A percentile compares a stretch with the other conserved stretches of the same genome.
Conservation (phyloP, 208 protist species). For the Trypanosoma brucei region DNA sequence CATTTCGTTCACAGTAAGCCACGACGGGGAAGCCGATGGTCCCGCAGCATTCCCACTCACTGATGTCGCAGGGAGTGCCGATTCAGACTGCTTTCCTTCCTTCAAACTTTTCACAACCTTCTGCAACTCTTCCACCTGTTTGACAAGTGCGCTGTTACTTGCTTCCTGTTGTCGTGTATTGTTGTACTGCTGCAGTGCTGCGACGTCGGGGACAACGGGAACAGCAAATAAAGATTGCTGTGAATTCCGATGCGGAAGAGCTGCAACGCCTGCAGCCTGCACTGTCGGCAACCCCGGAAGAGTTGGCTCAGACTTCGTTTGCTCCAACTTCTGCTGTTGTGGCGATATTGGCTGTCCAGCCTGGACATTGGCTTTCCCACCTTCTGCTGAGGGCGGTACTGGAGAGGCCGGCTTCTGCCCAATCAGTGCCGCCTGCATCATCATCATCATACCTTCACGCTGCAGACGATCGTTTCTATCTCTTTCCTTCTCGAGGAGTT, state of each 20-base stretch:
- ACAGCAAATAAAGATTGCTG: constrained; percentile 29
- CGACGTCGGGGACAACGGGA: constrained; percentile 76
- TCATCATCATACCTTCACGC: constrained; percentile 52
- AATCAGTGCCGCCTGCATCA: constrained; percentile 35
- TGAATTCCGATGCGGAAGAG: neutral
- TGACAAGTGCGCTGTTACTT: constrained; percentile 53
- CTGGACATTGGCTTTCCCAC: neutral
- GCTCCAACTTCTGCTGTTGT: neutral
- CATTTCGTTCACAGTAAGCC: neutral
- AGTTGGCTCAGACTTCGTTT: constrained; percentile 6
- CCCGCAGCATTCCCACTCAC: neutral
- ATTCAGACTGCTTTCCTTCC: constrained; percentile 9
- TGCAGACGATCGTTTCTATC: constrained; percentile 46
- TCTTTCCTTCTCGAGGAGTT: constrained; percentile 38
- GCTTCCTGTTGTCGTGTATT: constrained; percentile 53
- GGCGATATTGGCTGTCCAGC: constrained; percentile 3
- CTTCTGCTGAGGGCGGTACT: neutral
- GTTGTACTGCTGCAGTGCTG: constrained; percentile 71
- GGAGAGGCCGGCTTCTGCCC: neutral
- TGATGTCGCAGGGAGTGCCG: constrained; percentile 1
- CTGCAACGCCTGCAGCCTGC: neutral
- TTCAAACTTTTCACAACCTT: constrained; percentile 43
- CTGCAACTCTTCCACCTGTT: constrained; percentile 62
- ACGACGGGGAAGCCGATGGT: constrained; percentile 2
- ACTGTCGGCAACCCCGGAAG: neutral